Base-by-base conservation (phyloP, 2,329 filamentous ascomycete species). In the Cyphellophora europaea region DNA sequence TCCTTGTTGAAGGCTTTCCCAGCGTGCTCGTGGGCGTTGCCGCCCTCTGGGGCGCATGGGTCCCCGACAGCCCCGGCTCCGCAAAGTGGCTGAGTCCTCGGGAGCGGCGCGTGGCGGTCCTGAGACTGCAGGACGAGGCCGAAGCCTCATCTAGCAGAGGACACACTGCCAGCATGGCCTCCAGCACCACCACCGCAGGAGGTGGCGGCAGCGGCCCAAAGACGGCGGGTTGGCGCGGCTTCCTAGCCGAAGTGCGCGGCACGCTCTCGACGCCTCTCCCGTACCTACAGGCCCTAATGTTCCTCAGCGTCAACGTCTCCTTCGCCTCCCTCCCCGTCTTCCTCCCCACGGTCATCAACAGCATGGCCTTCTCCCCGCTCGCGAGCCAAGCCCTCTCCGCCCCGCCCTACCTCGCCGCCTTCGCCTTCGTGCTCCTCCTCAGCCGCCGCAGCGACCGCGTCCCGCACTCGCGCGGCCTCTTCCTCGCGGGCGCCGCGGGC, bases 271-370 rank as follows among this genome's bases (percentile, higher is more conserved):
- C 86, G 56, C 79, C 81, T 0, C 78, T 77, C 45, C 74, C 74
- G 38, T 89, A 84, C 62, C 66, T 89, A 27, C 82, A 82, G 4
- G 80, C 85, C 16, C 59, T 74, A 48, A 93, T 93, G 74, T 84
- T 93, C 66, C 87, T 93, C 65, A 76, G 80, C 56, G 78, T 82
- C 52, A 93, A 94, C 58, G 81, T 93, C 55, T 82, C 86, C 10
- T 94, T 93, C 63, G 79, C 78, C 51, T 89, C 82, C 14, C 77
- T 93, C 54, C 87, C 87, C 3, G 83, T 91, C 32, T 93, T 93
- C 54, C 70, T 93, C 3, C 86, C 86, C 21, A 86, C 82, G 15
- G 85, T 93, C 43, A 71, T 93, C 30, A 30, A 32, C 41, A 66
- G 62, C 40, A 77, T 93, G 84, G 37, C 35, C 11, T 81, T 85